Base-by-base conservation (phyloP, 768 basidiomycete species). In the Suillus spraguei region DNA sequence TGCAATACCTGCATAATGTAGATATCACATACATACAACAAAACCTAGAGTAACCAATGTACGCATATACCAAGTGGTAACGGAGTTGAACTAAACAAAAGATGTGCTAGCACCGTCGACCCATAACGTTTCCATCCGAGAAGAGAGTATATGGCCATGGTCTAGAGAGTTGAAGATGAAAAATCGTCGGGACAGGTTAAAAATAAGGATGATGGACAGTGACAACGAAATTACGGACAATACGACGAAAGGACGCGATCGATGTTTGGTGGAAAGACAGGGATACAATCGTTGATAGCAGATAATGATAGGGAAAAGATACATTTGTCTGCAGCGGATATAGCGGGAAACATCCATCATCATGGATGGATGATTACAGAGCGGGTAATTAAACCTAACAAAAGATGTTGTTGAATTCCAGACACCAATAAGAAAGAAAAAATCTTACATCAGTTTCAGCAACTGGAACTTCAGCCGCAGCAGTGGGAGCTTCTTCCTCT, bases 401-500 rank as follows among this genome's bases (percentile, higher is more conserved):
- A 41, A 11, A 38, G 13, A 33, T 3, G 8, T 54, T 59, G 9
- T 67, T 47, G 4, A 16, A 63, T 49, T 49, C 32, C n/a, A 32
- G 7, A 38, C 58, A 65, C 50, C 41, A 33, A 28, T 10, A 11
- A 42, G 35, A 65, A 42, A 41, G n/a, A n/a, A 65, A 55, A 35
- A 41, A 67, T 28, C 74, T 64, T 22, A 70, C 71, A 3, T 60
- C 68, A 16, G 70, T 64, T 60, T 70, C 77, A 14, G 66, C 73
- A 62, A 72, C 76, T 42, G 76, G 71, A 5, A 67, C 74, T 65
- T 79, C 82, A 55, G 76, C 38, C 4, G 36, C 14, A 39, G 16
- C 73, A 33, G 79, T 79, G 7, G 68, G 76, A 50, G 76, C 79
- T 52, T 81, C 79, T 5, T 69, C 79, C 65, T 83, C 84, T 49